phyloP scores from a whole-genome alignment of 371 early-diverging fungal species.

The Mortierella sp. region DNA sequence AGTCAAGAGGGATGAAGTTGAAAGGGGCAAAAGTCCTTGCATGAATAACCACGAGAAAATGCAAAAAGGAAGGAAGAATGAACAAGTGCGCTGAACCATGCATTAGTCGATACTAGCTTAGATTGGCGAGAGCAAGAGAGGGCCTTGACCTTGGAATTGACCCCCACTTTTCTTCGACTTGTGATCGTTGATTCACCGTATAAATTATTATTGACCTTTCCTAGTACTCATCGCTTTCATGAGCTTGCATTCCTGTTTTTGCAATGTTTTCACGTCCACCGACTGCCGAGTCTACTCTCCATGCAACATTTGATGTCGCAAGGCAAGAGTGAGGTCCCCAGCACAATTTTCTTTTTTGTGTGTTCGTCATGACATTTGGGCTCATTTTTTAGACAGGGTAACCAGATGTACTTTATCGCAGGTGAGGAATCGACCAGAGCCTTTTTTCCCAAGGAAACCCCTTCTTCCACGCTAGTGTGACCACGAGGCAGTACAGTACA shows the following conservation, averaged over 20 bases:
- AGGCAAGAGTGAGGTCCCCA: constrained; percentile 11
- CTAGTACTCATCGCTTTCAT: no score
- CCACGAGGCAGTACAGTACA: not conserved
- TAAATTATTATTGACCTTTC: no score
- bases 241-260: no score
- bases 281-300: not conserved
- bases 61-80: no score
- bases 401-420: not conserved
- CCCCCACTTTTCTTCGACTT: no score
- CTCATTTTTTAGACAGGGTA: not conserved
- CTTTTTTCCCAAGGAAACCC: no score
- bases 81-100: not conserved
- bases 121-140: not conserved
- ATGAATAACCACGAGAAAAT: constrained; percentile 7
- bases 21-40: not conserved
- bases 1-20: not conserved
- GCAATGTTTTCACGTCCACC: no score
- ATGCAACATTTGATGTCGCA: no score
- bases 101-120: not conserved
- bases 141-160: no score
- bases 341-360: not conserved
- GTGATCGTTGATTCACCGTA: no score
- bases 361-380: not conserved
- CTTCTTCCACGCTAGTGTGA: not conserved
- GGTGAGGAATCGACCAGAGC: not conserved